Evolutionary conservation across 2,329 filamentous ascomycete genomes (phyloP), one percentile per base, ranked within the genome.

Genomic region (Paraphoma chrysanthemicola): DNA sequence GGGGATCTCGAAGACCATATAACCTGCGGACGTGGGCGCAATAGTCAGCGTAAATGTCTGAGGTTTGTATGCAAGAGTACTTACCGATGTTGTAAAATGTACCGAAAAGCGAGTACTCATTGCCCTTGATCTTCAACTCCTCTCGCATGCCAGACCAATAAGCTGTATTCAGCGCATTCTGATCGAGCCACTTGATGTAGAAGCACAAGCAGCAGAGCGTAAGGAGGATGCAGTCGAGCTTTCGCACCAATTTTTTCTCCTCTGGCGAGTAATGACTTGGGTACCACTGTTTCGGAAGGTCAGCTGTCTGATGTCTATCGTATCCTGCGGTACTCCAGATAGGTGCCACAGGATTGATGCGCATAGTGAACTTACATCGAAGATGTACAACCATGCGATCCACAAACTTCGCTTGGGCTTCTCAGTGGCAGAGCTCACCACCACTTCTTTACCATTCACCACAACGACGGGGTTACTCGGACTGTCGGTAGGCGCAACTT

Each of bases 91-190:
- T 42, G 16, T 42, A 42, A 10, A 68, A 86, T 0, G 89, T 78
- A 5, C 67, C 67, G 43, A 69, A 68, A 9, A 69, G 63, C 1
- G 62, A 72, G 59, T 90, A 90, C 63, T 88, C 79, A 51, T 88
- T 86, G 2, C 85, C 86, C 7, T 65, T 66, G 38, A 74, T 60
- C 4, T 61, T 36, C 4, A 69, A 44, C n/a, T 69, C 63, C 45
- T 61, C 62, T 10, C 48, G 51, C 64, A 67, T 67, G 14, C 64
- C 64, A 14, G 64, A 67, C 44, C 59, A 59, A 42, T 67, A 66
- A 2, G 64, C 64, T 11, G 54, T 65, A 42, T 58, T 63, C 14
- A 67, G 39, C 4, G 58, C 60, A 46, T 67, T 67, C 36, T 67
- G 64, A 52, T 67, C 64, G 10, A 67, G 62, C 60, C 60, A 63